A percentile compares a stretch with the other conserved stretches of the same genome.
Evolutionary conservation across 1,284 basidiomycete species (phyloP).

Genomic region (Vanrija pseudolonga): DNA sequence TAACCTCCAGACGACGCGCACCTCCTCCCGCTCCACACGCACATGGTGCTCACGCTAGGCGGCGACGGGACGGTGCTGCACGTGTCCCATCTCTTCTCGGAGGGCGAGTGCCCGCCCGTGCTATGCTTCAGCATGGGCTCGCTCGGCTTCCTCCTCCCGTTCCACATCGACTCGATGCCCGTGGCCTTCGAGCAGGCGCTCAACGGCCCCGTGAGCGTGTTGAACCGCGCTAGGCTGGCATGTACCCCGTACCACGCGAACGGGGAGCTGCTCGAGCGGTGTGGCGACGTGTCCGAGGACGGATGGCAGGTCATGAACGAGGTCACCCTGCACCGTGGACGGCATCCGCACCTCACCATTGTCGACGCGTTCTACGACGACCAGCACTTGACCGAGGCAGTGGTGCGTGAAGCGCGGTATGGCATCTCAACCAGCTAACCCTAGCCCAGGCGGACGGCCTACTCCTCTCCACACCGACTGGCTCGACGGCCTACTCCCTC

Average conservation of each 20-base stretch:
- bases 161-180: slow-evolving; percentile 58
- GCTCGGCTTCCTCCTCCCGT: slow-evolving; percentile 88
- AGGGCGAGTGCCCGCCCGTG: slow-evolving; percentile 84
- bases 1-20: slow-evolving; percentile 17
- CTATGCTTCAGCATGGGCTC: slow-evolving; percentile 96
- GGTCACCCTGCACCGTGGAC: slow-evolving; percentile 84
- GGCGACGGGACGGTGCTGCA: slow-evolving; percentile 96
- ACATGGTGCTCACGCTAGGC: slow-evolving; percentile 86
- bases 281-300: slow-evolving; percentile 32
- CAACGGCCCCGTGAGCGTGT: slow-evolving; percentile 54
- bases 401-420: slow-evolving; percentile 58
- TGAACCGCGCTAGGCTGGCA: slow-evolving; percentile 80
- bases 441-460: slow-evolving; percentile 77
- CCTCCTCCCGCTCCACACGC: slow-evolving; percentile 51
- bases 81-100: slow-evolving; percentile 83
- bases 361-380: slow-evolving; percentile 95
- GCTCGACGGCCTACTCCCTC: slow-evolving; percentile 93
- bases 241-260: slow-evolving; percentile 69
- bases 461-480: slow-evolving; percentile 92
- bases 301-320: slow-evolving; percentile 99
- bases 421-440: background rate
- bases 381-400: slow-evolving; percentile 90
- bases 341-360: slow-evolving; percentile 85
- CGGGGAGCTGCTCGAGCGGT: slow-evolving; percentile 55
- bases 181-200: slow-evolving; percentile 72